These are phyloP conservation scores for Ascobolus immersus DNA, from an alignment of 495 filamentous ascomycete species.

Conservation along the genomic window DNA sequence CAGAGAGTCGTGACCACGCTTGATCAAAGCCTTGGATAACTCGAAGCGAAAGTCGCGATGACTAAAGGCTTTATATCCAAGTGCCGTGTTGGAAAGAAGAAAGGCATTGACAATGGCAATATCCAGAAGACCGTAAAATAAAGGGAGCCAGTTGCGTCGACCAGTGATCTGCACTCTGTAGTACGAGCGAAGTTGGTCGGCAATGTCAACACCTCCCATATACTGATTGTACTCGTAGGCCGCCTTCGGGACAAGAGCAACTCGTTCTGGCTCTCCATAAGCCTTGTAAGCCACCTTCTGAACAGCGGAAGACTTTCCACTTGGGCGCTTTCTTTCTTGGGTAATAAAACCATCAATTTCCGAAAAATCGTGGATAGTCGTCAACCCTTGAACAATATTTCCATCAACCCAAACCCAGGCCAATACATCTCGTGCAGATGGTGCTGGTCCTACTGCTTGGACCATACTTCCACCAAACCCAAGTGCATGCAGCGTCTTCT, in stretches of 20 bases:
- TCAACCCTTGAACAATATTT: background rate
- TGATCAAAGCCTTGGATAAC: too few relatives aligned
- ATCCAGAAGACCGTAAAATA: slow-evolving; percentile 14
- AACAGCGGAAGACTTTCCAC: background rate
- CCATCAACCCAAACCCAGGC: too few relatives aligned
- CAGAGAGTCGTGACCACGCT: too few relatives aligned
- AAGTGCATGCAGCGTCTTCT: too few relatives aligned
- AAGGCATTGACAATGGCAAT: slow-evolving; percentile 6
- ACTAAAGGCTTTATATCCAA: too few relatives aligned
- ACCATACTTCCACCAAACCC: too few relatives aligned
- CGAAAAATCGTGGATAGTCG: background rate
- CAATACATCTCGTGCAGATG: too few relatives aligned
- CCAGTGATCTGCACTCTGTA: slow-evolving; percentile 8
- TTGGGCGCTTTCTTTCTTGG: background rate
- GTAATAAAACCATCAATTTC: background rate
- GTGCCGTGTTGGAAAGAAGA: too few relatives aligned
- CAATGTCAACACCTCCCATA: slow-evolving; percentile 15
- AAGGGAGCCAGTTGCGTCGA: slow-evolving; percentile 8
- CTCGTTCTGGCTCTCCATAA: too few relatives aligned
- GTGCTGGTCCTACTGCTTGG: too few relatives aligned
- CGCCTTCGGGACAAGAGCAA: background rate
- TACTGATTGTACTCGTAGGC: slow-evolving; percentile 16
- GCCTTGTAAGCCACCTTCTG: background rate
- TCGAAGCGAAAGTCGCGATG: too few relatives aligned
- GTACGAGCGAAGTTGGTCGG: slow-evolving; percentile 10